phyloP scores from a whole-genome alignment of 176 grass and related monocot species.

The Cenchrus purpureus region DNA sequence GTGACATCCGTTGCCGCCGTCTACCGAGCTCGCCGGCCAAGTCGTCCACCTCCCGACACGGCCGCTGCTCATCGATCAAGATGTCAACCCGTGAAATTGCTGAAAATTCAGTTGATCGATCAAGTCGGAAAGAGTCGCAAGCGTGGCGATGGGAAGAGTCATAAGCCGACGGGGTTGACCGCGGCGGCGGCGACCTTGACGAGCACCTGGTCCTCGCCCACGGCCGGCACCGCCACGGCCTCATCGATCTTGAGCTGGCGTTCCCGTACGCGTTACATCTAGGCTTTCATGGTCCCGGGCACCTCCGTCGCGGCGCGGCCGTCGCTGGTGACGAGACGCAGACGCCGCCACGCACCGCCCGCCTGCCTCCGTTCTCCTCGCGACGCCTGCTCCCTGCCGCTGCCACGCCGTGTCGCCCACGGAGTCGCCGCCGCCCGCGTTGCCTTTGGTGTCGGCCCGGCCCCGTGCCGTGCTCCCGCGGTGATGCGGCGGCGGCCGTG shows the following conservation, averaged over 20 bases:
- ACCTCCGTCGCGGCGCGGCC: constrained; percentile 16
- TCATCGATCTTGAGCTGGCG: constrained; percentile 60
- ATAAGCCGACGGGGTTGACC: constrained; percentile 74
- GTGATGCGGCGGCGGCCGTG: no score
- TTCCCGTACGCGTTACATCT: constrained; percentile 86
- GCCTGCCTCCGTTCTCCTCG: constrained; percentile 5
- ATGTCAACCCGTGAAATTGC: no score
- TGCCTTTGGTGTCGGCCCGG: no score
- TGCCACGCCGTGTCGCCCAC: not conserved
- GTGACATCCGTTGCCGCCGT: no score
- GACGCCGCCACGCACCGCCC: constrained; percentile 24
- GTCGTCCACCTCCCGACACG: no score
- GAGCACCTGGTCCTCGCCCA: constrained; percentile 80
- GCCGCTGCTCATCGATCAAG: no score
- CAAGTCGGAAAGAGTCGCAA: no score
- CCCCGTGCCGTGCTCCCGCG: no score
- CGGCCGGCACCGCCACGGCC: constrained; percentile 52
- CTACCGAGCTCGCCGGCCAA: no score
- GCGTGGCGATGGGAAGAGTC: no score
- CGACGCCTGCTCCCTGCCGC: not conserved
- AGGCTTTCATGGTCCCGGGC: constrained; percentile 71
- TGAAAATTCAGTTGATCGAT: no score
- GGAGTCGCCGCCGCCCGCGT: not conserved
- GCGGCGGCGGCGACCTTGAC: constrained; percentile 74
- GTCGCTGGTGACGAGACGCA: constrained; percentile 18